Percentiles rank a stretch among this genome's conserved stretches.
Conservation (phyloP, 208 protist genomes). For the Wallacemonas sp. region DNA sequence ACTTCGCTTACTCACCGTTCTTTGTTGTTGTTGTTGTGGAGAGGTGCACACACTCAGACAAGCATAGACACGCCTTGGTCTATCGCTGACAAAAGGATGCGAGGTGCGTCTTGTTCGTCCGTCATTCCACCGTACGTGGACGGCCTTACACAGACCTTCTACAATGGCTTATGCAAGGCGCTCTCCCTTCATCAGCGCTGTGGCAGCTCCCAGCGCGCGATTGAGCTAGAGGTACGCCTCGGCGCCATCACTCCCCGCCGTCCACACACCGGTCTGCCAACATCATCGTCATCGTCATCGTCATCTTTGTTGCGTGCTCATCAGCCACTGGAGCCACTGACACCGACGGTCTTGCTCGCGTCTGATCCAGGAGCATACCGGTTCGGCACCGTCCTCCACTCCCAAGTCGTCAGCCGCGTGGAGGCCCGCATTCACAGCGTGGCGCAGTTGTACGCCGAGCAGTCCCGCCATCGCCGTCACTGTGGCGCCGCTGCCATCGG, state of each 20-base stretch:
- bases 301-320: neutral
- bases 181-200: constrained; percentile 41
- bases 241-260: constrained; percentile 28
- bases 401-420: constrained; percentile 3
- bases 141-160: constrained; percentile 35
- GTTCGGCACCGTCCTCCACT: constrained; percentile 22
- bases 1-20: too few relatives aligned
- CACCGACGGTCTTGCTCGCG: constrained; percentile 39
- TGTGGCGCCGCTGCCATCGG: too few relatives aligned
- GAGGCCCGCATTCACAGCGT: neutral
- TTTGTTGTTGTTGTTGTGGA: constrained; percentile 1
- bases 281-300: neutral
- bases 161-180: constrained; percentile 35
- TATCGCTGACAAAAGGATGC: neutral
- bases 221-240: constrained; percentile 69
- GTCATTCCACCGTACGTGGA: constrained; percentile 46
- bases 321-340: constrained; percentile 24
- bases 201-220: constrained; percentile 18
- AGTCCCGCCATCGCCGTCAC: neutral
- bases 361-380: constrained; percentile 17
- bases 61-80: too few relatives aligned
- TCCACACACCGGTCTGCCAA: constrained; percentile 13
- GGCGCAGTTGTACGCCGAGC: neutral
- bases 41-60: neutral
- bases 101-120: neutral